These are phyloP conservation scores for Cordyceps farinosa DNA, from an alignment of 2,329 filamentous ascomycete species.

Conservation along the genomic window DNA sequence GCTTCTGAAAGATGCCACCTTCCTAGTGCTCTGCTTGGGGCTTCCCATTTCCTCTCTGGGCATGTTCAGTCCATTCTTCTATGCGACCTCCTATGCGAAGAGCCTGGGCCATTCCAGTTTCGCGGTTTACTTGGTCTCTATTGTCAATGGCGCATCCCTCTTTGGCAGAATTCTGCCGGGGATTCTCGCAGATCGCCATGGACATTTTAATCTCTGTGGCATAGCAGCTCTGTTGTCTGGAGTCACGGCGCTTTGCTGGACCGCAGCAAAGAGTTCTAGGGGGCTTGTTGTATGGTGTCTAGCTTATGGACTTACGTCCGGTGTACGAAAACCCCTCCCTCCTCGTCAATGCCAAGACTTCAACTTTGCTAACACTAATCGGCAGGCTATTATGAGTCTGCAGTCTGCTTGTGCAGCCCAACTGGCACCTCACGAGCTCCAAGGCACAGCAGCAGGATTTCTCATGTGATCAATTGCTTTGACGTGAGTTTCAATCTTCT, in stretches of 20 bases:
- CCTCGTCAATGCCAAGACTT: neutral
- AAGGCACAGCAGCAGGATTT: conserved; percentile 7
- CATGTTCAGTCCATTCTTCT: conserved; percentile 64
- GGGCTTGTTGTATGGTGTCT: conserved; percentile 9
- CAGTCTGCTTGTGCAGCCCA: conserved; percentile 13
- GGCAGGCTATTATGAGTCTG: conserved; percentile 12
- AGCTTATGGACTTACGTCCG: conserved; percentile 10
- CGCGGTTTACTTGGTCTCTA: conserved; percentile 70
- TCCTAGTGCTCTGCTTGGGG: conserved; percentile 2
- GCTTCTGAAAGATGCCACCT: conserved; percentile 6
- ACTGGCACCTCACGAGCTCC: conserved; percentile 1
- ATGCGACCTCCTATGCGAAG: conserved; percentile 67
- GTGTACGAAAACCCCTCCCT: neutral
- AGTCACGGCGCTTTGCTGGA: conserved; percentile 6
- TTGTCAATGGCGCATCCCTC: conserved; percentile 74
- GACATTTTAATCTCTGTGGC: conserved; percentile 31
- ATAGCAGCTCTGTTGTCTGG: conserved; percentile 4
- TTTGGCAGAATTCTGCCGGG: conserved; percentile 68
- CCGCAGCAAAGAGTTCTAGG: neutral
- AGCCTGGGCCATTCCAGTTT: conserved; percentile 38
- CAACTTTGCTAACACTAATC: neutral
- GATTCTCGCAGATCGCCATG: conserved; percentile 31
- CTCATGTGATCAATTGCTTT: conserved; percentile 9
- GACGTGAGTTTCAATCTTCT: conserved; percentile 9
- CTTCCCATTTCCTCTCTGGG: conserved; percentile 31